Percentiles rank a stretch among this genome's conserved stretches.
phyloP scores from a whole-genome alignment of 2,329 filamentous ascomycete genomes.

The Colletotrichum filicis region DNA sequence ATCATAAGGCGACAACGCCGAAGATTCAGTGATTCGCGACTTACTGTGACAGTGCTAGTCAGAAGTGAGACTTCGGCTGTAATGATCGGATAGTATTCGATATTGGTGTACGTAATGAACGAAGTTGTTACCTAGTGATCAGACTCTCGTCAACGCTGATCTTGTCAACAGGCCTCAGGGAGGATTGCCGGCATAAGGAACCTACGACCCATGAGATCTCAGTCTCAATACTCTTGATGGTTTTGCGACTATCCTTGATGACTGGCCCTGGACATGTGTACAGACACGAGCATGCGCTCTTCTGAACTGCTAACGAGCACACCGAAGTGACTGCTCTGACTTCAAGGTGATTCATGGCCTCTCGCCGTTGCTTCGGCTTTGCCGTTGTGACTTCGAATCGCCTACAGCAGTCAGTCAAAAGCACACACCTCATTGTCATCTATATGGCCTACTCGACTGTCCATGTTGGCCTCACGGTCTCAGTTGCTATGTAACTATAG shows the following conservation, averaged over 20 bases:
- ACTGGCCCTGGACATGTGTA: neutral
- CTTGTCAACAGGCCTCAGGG: neutral
- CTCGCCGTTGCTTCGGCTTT: neutral
- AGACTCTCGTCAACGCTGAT: too few species aligned
- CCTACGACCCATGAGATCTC: neutral
- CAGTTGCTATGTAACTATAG: neutral
- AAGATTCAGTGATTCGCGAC: too few species aligned
- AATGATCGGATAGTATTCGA: too few species aligned
- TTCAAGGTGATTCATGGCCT: neutral
- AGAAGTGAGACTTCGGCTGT: too few species aligned
- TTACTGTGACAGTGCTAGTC: too few species aligned
- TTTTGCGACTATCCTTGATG: neutral
- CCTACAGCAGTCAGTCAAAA: neutral
- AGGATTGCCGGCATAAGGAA: neutral
- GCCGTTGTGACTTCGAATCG: neutral
- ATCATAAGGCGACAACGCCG: neutral
- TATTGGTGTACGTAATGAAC: too few species aligned
- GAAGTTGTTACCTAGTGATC: too few species aligned
- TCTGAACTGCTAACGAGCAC: neutral
- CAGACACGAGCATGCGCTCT: constrained; percentile 9
- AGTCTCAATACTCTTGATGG: neutral
- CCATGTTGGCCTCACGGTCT: neutral
- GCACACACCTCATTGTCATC: neutral
- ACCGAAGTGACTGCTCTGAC: neutral
- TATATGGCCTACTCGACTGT: neutral